phyloP scores from a whole-genome alignment of 2,329 filamentous ascomycete genomes.

The Aspergillus sp. region DNA sequence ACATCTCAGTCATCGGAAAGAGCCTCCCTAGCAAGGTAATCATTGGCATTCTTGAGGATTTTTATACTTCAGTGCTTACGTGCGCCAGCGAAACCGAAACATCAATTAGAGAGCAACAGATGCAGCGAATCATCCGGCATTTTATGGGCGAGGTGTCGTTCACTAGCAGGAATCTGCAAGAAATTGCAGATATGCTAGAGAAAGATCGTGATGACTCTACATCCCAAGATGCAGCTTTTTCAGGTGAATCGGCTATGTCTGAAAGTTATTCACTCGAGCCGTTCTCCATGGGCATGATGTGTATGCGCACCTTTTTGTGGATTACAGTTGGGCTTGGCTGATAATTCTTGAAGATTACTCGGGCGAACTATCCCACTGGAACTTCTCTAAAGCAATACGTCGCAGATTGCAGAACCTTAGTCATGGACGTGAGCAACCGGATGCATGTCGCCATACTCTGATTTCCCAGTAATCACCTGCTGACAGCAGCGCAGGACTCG shows the following conservation, averaged over 20 bases:
- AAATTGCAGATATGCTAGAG: slow-evolving; percentile 38
- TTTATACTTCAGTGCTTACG: neutral
- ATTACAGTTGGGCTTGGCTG: neutral
- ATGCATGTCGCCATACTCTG: neutral
- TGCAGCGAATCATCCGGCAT: slow-evolving; percentile 45
- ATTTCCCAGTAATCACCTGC: neutral
- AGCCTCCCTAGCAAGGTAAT: neutral
- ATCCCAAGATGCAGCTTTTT: neutral
- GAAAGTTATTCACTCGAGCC: slow-evolving; percentile 19
- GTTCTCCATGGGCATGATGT: slow-evolving; percentile 18
- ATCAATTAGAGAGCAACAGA: slow-evolving; percentile 17
- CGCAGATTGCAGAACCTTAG: slow-evolving; percentile 27
- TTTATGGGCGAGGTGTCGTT: slow-evolving; percentile 39
- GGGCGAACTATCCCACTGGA: slow-evolving; percentile 39
- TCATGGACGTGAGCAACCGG: neutral
- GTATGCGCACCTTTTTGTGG: slow-evolving; percentile 13
- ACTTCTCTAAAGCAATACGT: slow-evolving; percentile 35
- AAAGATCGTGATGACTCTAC: slow-evolving; percentile 15
- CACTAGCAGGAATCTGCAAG: slow-evolving; percentile 31
- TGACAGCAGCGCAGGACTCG: slow-evolving; percentile 9
- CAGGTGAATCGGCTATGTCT: slow-evolving; percentile 9
- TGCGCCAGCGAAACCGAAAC: neutral
- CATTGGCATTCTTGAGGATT: neutral
- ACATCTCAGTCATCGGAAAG: neutral
- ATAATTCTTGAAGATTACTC: slow-evolving; percentile 31